These are phyloP conservation scores for Candida gigantensis DNA, from an alignment of 1,139 yeast genomes.

Conservation along the genomic window DNA sequence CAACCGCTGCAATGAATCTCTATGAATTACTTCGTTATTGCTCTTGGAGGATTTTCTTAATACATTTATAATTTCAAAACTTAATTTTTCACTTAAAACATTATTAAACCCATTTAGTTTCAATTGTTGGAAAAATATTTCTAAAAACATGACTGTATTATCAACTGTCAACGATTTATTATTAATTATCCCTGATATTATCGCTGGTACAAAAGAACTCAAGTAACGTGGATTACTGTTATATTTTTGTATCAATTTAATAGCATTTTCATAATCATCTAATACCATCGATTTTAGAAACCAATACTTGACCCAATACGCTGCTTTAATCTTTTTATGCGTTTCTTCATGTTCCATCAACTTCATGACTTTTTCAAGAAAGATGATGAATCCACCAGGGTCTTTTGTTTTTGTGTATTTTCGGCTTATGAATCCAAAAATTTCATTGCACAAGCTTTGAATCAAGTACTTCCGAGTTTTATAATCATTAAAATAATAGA, in stretches of 20 bases:
- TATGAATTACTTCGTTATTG: slow-evolving; percentile 4
- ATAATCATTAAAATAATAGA: slow-evolving; percentile 11
- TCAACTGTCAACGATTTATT: slow-evolving; percentile 17
- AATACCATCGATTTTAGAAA: slow-evolving; percentile 27
- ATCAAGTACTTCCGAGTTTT: slow-evolving; percentile 10
- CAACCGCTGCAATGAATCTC: slow-evolving; percentile 11
- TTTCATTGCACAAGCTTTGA: slow-evolving; percentile 17
- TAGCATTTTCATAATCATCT: slow-evolving; percentile 25
- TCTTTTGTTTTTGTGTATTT: slow-evolving; percentile 13
- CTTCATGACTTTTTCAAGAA: slow-evolving; percentile 19
- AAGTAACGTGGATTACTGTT: slow-evolving; percentile 19
- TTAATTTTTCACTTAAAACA: slow-evolving; percentile 17
- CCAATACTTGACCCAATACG: slow-evolving; percentile 20
- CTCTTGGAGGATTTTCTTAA: slow-evolving; percentile 6
- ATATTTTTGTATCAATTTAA: slow-evolving; percentile 24
- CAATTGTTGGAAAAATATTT: slow-evolving; percentile 21
- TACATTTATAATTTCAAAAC: slow-evolving; percentile 16
- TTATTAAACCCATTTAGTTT: slow-evolving; percentile 22
- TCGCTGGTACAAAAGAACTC: slow-evolving; percentile 20
- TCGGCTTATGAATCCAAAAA: slow-evolving; percentile 22
- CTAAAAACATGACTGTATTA: slow-evolving; percentile 21
- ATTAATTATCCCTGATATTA: slow-evolving; percentile 29
- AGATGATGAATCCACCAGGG: too few relatives aligned
- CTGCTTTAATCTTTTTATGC: slow-evolving; percentile 18
- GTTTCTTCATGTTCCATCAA: slow-evolving; percentile 16